Conservation (phyloP, 73 alveolate genomes). For the Paramecium octaurelia region DNA sequence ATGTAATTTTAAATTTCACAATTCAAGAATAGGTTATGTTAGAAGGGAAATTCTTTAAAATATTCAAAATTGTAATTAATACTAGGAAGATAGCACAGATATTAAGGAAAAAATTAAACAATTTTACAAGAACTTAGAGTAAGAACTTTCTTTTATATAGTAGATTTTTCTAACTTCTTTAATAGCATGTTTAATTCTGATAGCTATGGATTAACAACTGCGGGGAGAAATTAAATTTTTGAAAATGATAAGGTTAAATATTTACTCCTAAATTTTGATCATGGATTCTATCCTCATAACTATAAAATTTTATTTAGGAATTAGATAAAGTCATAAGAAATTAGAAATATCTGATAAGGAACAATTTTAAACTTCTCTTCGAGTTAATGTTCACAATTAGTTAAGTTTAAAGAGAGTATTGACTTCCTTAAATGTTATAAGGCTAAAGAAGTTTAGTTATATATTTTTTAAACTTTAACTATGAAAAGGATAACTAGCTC, state of each 20-base stretch:
- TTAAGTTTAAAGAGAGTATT: neutral
- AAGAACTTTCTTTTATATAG: neutral
- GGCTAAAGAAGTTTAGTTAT: neutral
- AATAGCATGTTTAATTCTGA: neutral
- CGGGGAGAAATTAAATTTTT: neutral
- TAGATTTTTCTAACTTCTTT: constrained; percentile 27
- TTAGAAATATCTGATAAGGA: neutral
- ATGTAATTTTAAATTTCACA: no score
- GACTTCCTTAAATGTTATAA: neutral
- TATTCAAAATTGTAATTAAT: no score
- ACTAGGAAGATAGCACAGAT: no score
- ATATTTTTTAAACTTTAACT: neutral
- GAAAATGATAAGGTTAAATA: neutral
- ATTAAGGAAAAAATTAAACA: no score
- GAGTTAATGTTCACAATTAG: neutral
- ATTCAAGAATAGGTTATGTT: no score
- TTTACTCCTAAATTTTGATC: neutral
- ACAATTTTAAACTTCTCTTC: neutral
- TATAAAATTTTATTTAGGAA: neutral
- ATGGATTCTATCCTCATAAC: neutral
- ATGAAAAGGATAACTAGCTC: no score
- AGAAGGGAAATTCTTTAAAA: no score
- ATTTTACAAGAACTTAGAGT: neutral
- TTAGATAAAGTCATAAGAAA: neutral
- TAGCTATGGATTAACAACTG: neutral